Evolutionary conservation across 2,329 filamentous ascomycete species (phyloP).

Genomic region (Ceratocystis smalleyi): DNA sequence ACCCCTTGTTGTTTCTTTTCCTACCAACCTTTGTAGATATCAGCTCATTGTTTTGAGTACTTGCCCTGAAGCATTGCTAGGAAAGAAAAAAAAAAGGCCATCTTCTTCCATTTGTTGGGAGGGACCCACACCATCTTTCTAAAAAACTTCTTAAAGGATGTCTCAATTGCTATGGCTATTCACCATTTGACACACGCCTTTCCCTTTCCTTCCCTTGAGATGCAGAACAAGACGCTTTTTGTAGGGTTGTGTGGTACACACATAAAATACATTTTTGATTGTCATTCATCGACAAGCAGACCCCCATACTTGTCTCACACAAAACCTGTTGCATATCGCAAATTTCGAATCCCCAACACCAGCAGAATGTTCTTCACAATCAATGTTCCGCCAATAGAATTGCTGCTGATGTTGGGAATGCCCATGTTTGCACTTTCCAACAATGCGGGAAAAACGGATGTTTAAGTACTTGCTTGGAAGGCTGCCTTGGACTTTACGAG

Average conservation of each 20-base stretch:
- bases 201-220: slow-evolving; percentile 3
- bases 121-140: slow-evolving; percentile 11
- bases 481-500: too few relatives aligned
- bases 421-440: neutral
- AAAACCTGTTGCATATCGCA: neutral
- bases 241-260: neutral
- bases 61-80: neutral
- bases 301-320: neutral
- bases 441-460: neutral
- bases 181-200: slow-evolving; percentile 3
- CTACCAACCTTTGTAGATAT: neutral
- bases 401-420: slow-evolving; percentile 12
- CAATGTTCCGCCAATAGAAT: slow-evolving; percentile 4
- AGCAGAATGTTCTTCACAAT: neutral
- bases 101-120: slow-evolving; percentile 14
- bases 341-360: slow-evolving; percentile 8
- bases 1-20: slow-evolving; percentile 7
- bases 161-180: neutral
- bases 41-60: neutral
- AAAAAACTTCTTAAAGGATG: neutral
- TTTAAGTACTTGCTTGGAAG: neutral
- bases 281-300: neutral
- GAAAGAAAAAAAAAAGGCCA: neutral
- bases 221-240: neutral
- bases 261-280: neutral